Evolutionary conservation across 2,329 filamentous ascomycete genomes (phyloP).

Genomic region (Sarocladium kiliense): DNA sequence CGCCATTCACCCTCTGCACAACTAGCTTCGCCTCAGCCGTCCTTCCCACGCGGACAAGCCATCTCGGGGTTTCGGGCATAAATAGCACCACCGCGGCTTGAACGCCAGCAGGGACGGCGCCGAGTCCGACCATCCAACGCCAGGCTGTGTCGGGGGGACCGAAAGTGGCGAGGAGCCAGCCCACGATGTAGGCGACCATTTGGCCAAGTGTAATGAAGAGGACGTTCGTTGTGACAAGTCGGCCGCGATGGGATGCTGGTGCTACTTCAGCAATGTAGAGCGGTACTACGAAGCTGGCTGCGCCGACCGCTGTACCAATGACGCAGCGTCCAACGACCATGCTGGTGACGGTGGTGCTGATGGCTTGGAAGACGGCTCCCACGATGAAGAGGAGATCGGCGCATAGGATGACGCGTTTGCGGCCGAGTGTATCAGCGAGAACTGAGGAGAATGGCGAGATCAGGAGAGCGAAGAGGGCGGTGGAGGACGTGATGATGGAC

Average conservation of each 20-base stretch:
- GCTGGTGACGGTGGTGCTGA: conserved; percentile 46
- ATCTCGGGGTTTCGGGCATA: conserved; percentile 86
- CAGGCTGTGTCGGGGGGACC: conserved; percentile 57
- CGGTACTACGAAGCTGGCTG: conserved; percentile 76
- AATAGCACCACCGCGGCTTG: conserved; percentile 64
- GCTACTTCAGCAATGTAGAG: conserved; percentile 85
- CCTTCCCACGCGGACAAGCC: conserved; percentile 68
- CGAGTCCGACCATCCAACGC: conserved; percentile 89
- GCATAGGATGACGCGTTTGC: conserved; percentile 57
- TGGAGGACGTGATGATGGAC: conserved; percentile 66
- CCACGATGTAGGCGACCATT: conserved; percentile 80
- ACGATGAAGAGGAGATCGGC: conserved; percentile 63
- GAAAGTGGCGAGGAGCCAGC: conserved; percentile 65
- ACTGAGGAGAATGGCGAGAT: conserved; percentile 59
- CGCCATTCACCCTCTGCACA: conserved; percentile 59
- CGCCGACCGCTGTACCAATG: conserved; percentile 68
- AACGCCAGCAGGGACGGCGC: conserved; percentile 67
- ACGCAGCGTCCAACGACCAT: conserved; percentile 67
- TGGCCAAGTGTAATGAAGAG: conserved; percentile 85
- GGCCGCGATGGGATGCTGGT: conserved; percentile 69
- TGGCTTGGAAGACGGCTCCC: conserved; percentile 62
- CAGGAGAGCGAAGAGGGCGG: conserved; percentile 60
- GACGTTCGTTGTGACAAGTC: conserved; percentile 75
- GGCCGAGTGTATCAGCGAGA: conserved; percentile 57
- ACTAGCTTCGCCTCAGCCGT: conserved; percentile 59